phyloP scores from a whole-genome alignment of 2,329 filamentous ascomycete genomes.

The Fusarium poae region DNA sequence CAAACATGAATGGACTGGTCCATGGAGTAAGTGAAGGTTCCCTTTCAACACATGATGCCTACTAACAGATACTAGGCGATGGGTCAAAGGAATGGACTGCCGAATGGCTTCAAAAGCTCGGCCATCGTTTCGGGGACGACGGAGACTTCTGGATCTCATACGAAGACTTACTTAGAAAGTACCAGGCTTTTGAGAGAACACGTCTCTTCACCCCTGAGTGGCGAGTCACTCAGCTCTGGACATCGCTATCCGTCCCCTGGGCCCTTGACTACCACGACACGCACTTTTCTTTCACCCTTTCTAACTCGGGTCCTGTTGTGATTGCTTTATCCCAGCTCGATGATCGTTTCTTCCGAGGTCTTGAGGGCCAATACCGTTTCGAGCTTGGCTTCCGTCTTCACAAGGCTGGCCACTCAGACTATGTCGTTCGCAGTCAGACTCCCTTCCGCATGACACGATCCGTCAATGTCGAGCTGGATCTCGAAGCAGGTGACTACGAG shows the following conservation, averaged over 20 bases:
- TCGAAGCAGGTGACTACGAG: slow-evolving; percentile 80
- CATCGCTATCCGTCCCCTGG: slow-evolving; percentile 68
- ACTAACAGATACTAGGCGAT: slow-evolving; percentile 62
- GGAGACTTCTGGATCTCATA: slow-evolving; percentile 75
- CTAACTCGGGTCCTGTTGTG: slow-evolving; percentile 64
- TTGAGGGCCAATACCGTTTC: slow-evolving; percentile 69
- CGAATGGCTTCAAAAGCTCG: slow-evolving; percentile 79
- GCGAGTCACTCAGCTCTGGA: slow-evolving; percentile 63
- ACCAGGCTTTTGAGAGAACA: slow-evolving; percentile 69
- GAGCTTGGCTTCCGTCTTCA: slow-evolving; percentile 68
- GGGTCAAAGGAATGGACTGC: slow-evolving; percentile 88
- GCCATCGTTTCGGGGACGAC: slow-evolving; percentile 82
- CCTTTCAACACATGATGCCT: accelerated
- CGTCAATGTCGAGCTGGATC: slow-evolving; percentile 80
- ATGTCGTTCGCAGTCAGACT: slow-evolving; percentile 66
- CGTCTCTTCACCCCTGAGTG: slow-evolving; percentile 69
- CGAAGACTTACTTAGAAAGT: slow-evolving; percentile 69
- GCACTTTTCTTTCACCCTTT: slow-evolving; percentile 65
- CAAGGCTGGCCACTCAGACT: slow-evolving; percentile 63
- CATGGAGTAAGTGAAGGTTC: slow-evolving; percentile 69
- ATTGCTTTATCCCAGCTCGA: slow-evolving; percentile 70
- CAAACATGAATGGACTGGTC: slow-evolving; percentile 81
- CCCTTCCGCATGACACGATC: slow-evolving; percentile 76
- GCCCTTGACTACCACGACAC: slow-evolving; percentile 66
- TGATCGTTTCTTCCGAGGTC: slow-evolving; percentile 68